Conservation (phyloP, 805 yeast genomes). For the baker's yeast (Saccharomyces cerevisiae) region DNA sequence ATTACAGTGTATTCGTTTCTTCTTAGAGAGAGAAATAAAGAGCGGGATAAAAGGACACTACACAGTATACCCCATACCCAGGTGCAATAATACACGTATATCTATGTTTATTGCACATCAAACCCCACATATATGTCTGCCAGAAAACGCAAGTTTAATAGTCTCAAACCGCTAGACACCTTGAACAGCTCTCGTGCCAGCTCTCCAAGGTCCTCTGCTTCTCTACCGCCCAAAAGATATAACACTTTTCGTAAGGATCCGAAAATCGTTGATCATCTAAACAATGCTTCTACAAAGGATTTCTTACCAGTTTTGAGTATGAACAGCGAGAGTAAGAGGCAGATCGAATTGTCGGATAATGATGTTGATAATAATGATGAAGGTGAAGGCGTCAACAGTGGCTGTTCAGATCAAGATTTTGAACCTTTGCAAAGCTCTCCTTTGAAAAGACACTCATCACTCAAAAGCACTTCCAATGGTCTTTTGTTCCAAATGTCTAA, state of each 20-base stretch:
- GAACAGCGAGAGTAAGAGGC: background rate
- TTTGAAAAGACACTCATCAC: conserved; percentile 3
- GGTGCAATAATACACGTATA: background rate
- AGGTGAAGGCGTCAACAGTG: background rate
- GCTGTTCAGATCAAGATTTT: conserved; percentile 2
- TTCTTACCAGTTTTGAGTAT: conserved; percentile 7
- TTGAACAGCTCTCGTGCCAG: background rate
- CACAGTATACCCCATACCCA: background rate
- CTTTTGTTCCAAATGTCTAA: conserved; percentile 12
- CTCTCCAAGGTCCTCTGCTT: background rate
- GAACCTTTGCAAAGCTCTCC: conserved; percentile 8
- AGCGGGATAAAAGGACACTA: background rate
- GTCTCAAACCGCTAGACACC: background rate
- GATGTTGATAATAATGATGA: conserved; percentile 1
- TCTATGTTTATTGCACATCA: background rate
- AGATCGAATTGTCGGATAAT: background rate
- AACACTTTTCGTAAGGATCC: conserved; percentile 13
- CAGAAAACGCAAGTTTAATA: background rate
- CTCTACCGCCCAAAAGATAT: conserved; percentile 11
- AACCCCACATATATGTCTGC: background rate
- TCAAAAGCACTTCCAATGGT: conserved; percentile 6
- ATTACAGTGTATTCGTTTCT: background rate
- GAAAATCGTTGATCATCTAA: conserved; percentile 12
- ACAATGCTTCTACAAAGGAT: conserved; percentile 8
- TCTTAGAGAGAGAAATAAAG: background rate